A percentile compares a stretch with the other conserved stretches of the same genome.
These are phyloP conservation scores for Aspergillus piperis DNA, from an alignment of 2,329 filamentous ascomycete genomes.

Conservation along the genomic window DNA sequence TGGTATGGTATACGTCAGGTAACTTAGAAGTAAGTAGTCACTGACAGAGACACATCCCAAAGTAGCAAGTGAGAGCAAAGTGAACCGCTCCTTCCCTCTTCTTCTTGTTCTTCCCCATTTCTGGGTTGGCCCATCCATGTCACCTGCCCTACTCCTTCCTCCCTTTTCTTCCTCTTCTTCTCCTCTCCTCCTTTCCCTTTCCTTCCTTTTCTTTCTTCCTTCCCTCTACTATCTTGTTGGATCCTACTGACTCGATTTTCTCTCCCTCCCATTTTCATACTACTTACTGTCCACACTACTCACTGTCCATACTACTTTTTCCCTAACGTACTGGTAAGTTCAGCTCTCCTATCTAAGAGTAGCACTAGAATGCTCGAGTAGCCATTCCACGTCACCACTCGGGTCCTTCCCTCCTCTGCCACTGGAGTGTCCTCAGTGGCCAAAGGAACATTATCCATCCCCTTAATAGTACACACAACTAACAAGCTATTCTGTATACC, in stretches of 20 bases:
- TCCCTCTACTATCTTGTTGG: slow-evolving; percentile 6
- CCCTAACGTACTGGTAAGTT: slow-evolving; percentile 13
- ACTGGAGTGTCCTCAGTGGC: not conserved
- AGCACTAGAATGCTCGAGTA: not conserved
- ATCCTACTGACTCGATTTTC: not conserved
- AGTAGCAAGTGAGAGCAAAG: no score
- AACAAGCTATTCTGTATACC: not conserved
- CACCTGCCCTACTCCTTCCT: slow-evolving; percentile 30
- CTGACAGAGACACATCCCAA: no score
- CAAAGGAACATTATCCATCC: not conserved
- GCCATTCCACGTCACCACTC: not conserved
- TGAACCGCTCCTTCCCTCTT: not conserved
- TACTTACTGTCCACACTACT: slow-evolving; percentile 1
- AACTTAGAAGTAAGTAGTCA: not conserved
- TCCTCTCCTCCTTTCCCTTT: slow-evolving; percentile 2
- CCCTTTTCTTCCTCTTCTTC: slow-evolving; percentile 11
- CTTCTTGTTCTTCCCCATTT: not conserved
- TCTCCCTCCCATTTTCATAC: slow-evolving; percentile 15
- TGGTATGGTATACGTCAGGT: slow-evolving; percentile 1
- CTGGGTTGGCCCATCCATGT: slow-evolving; percentile 25
- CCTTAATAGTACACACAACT: not conserved
- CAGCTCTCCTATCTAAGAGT: not conserved
- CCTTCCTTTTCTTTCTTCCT: slow-evolving; percentile 4
- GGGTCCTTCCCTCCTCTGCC: not conserved
- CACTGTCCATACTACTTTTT: no score